These are phyloP conservation scores for Annulohypoxylon maeteangense DNA, from an alignment of 495 filamentous ascomycete species.

Conservation along the genomic window DNA sequence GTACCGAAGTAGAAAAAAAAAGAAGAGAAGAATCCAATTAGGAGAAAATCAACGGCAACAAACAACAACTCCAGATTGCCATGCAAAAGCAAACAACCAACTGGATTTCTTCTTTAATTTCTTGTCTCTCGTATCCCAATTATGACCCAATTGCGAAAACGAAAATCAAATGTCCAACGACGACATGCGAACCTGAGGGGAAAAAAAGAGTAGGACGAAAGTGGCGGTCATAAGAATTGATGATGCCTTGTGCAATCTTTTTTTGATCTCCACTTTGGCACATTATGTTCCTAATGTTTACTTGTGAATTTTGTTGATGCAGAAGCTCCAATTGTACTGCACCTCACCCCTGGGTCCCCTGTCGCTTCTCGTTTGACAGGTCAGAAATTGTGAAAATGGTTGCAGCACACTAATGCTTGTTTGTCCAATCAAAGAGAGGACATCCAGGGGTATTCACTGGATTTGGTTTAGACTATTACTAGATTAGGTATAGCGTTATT, in stretches of 20 bases:
- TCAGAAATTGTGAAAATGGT: constrained; percentile 42
- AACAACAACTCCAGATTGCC: constrained; percentile 31
- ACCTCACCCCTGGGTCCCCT: background rate
- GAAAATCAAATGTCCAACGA: constrained; percentile 13
- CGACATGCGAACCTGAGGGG: constrained; percentile 11
- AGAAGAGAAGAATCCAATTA: constrained; percentile 17
- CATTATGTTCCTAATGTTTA: constrained; percentile 34
- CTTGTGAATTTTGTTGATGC: constrained; percentile 45
- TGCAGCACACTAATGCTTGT: constrained; percentile 1
- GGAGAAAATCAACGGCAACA: constrained; percentile 16
- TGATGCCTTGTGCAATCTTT: constrained; percentile 30
- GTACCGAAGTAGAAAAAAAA: constrained; percentile 1
- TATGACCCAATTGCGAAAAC: constrained; percentile 9
- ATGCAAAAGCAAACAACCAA: constrained; percentile 31
- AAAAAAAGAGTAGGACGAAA: background rate
- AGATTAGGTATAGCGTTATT: constrained; percentile 5
- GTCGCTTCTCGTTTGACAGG: constrained; percentile 17
- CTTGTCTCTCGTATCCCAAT: background rate
- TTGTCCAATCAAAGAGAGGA: constrained; percentile 12
- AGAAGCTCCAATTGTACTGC: background rate
- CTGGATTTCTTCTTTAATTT: background rate
- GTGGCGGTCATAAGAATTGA: constrained; percentile 39
- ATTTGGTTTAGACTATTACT: background rate
- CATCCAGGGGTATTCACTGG: background rate
- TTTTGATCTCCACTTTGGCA: constrained; percentile 23